Evolutionary conservation across 2,329 filamentous ascomycete genomes (phyloP).

Genomic region (Claviceps africana): DNA sequence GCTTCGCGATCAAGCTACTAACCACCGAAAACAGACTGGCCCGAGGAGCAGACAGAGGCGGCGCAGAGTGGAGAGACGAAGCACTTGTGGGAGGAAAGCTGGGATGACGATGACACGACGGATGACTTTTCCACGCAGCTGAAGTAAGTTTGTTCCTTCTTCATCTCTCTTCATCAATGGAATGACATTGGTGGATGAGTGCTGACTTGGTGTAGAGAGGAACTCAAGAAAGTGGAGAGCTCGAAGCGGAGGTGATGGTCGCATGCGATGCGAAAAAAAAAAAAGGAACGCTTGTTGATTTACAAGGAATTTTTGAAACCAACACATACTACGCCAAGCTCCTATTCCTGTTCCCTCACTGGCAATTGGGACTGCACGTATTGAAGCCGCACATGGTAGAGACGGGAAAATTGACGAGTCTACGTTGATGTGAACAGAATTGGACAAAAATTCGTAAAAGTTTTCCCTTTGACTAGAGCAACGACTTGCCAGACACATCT

Average conservation of each 20-base stretch:
- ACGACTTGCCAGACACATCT: neutral
- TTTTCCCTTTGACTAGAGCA: neutral
- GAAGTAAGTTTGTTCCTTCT: constrained; percentile 46
- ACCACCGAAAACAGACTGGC: constrained; percentile 55
- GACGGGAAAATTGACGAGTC: neutral
- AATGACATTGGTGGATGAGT: neutral
- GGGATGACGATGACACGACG: constrained; percentile 95
- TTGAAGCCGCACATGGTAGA: neutral
- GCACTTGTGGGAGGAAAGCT: constrained; percentile 98
- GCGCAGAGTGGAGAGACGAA: constrained; percentile 52
- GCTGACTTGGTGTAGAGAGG: constrained; percentile 45
- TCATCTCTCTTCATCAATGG: too few relatives aligned
- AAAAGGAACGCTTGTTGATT: neutral
- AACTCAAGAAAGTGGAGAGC: constrained; percentile 85
- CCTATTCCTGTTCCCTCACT: neutral
- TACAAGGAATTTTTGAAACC: neutral
- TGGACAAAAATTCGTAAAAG: neutral
- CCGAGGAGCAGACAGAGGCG: constrained; percentile 77
- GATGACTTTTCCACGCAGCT: constrained; percentile 94
- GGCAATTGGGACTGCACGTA: neutral
- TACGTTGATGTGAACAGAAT: neutral
- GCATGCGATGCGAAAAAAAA: neutral
- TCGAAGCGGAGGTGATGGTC: constrained; percentile 43
- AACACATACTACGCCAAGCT: neutral
- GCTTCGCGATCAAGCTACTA: neutral